phyloP scores from a whole-genome alignment of 2,329 filamentous ascomycete species.

The Sclerotinia glacialis region DNA sequence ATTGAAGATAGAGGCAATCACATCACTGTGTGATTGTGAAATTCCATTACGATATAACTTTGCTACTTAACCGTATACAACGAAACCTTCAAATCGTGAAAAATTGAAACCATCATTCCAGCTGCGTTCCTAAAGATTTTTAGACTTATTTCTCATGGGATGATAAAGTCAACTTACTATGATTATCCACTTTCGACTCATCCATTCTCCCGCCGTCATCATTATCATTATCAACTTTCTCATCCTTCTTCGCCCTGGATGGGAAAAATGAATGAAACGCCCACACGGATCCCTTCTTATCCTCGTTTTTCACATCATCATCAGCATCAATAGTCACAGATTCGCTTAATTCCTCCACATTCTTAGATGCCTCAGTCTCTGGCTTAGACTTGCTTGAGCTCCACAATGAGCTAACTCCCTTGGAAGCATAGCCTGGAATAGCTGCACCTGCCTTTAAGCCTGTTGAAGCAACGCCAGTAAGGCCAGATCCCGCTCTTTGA shows the following conservation, averaged over 20 bases:
- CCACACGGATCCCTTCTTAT: conserved; percentile 12
- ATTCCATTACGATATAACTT: neutral
- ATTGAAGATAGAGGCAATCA: too few relatives aligned
- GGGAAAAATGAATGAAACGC: conserved; percentile 5
- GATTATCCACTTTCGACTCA: conserved; percentile 12
- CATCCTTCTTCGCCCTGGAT: neutral
- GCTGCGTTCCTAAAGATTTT: conserved; percentile 3
- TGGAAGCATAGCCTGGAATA: conserved; percentile 18
- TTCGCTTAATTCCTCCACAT: neutral
- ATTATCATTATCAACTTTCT: neutral
- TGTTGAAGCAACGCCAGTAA: conserved; percentile 7
- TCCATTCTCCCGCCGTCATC: conserved; percentile 8
- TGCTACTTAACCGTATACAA: neutral
- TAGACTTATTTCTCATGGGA: neutral
- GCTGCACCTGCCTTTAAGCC: conserved; percentile 13
- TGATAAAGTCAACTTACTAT: neutral
- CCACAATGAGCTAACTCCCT: conserved; percentile 20
- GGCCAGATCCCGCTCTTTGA: conserved; percentile 12
- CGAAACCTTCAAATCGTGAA: neutral
- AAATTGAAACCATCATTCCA: neutral
- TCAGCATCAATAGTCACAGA: conserved; percentile 19
- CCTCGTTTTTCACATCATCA: conserved; percentile 18
- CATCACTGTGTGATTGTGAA: too few relatives aligned
- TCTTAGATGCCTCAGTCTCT: neutral
- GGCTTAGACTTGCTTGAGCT: neutral